A percentile compares a stretch with the other conserved stretches of the same genome.
Evolutionary conservation across 2,329 filamentous ascomycete species (phyloP).

Genomic region (Penicillium sp.): DNA sequence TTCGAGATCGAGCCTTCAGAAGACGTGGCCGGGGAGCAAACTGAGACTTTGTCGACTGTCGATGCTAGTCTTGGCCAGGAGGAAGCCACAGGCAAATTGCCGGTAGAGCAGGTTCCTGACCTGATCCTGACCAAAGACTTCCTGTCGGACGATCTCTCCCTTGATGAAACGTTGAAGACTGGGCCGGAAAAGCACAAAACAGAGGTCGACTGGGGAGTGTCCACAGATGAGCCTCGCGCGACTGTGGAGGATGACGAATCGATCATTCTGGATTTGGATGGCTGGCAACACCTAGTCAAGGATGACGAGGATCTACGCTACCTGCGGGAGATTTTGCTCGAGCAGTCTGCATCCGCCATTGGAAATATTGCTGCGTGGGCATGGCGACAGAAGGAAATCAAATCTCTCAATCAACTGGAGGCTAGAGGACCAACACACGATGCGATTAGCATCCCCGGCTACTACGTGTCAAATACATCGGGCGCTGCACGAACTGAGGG

Average conservation of each 20-base stretch:
- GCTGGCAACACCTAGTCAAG: conserved; percentile 64
- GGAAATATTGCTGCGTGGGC: conserved; percentile 61
- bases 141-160: conserved; percentile 6
- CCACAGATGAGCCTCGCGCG: conserved; percentile 54
- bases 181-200: conserved; percentile 36
- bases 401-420: conserved; percentile 60
- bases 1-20: conserved; percentile 59
- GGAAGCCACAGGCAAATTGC: conserved; percentile 1
- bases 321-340: conserved; percentile 50
- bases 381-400: conserved; percentile 68
- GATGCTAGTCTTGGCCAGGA: conserved; percentile 3
- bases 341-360: conserved; percentile 47
- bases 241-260: conserved; percentile 63
- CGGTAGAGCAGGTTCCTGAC: not conserved
- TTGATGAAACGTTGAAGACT: conserved; percentile 29
- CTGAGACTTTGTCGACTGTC: not conserved
- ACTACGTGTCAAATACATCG: conserved; percentile 79
- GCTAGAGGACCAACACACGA: conserved; percentile 51
- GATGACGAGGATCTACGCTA: conserved; percentile 63
- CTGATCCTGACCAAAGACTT: conserved; percentile 1
- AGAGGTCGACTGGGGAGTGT: conserved; percentile 59
- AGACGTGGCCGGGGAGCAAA: conserved; percentile 45
- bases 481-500: conserved; percentile 89
- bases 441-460: conserved; percentile 56
- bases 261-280: conserved; percentile 64